Conservation (phyloP, 2,329 filamentous ascomycete genomes). For the Cryoendolithus antarcticus region DNA sequence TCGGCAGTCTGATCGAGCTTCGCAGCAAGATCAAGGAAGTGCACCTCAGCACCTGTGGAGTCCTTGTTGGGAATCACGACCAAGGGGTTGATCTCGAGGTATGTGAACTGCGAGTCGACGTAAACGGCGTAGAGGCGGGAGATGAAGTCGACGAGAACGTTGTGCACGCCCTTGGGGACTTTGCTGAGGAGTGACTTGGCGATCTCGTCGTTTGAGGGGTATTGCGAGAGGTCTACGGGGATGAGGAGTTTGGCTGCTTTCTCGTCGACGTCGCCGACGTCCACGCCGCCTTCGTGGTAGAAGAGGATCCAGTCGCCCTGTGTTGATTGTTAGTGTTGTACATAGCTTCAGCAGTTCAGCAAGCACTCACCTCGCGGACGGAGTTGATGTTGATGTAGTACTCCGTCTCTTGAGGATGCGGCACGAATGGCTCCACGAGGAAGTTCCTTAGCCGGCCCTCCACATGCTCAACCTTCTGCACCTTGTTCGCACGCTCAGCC, state of each 20-base stretch:
- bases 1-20: constrained; percentile 99
- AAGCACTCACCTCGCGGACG: constrained; percentile 78
- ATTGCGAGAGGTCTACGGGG: constrained; percentile 86
- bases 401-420: constrained; percentile 87
- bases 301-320: constrained; percentile 99
- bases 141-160: constrained; percentile 98
- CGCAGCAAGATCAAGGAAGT: constrained; percentile 97
- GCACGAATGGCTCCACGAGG: constrained; percentile 96
- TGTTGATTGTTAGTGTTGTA: constrained; percentile 9
- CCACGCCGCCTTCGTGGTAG: constrained; percentile 98
- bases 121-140: constrained; percentile 96
- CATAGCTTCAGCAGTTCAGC: constrained; percentile 16
- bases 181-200: constrained; percentile 76
- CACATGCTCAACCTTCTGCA: constrained; percentile 83
- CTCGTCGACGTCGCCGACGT: constrained; percentile 96
- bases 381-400: constrained; percentile 99
- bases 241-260: constrained; percentile 99
- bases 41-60: constrained; percentile 81
- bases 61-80: constrained; percentile 93
- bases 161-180: constrained; percentile 90
- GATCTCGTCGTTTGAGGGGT: constrained; percentile 92
- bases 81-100: constrained; percentile 98
- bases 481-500: constrained; percentile 80
- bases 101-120: constrained; percentile 99
- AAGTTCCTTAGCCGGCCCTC: constrained; percentile 85